phyloP scores from a whole-genome alignment of 1,284 basidiomycete genomes.

The Irpex lacteus region DNA sequence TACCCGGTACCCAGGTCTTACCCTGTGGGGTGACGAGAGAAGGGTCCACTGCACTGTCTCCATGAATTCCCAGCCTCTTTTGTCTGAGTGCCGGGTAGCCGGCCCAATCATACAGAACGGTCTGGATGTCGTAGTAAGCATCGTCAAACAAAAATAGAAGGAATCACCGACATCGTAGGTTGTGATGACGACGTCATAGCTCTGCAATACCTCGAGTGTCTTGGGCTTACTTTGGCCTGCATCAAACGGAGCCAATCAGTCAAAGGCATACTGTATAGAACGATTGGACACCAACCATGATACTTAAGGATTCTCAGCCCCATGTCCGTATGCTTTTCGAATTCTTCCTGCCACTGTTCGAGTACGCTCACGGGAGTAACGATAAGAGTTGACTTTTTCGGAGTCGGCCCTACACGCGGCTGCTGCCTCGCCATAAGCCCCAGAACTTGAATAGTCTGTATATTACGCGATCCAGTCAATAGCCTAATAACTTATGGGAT shows the following conservation, averaged over 20 bases:
- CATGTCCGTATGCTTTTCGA: constrained; percentile 51
- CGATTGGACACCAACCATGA: constrained; percentile 39
- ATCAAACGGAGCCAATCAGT: not conserved
- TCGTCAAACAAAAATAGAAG: no score
- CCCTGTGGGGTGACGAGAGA: no score
- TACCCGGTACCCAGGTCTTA: no score
- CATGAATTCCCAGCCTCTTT: no score
- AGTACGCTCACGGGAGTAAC: constrained; percentile 54
- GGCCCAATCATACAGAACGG: no score
- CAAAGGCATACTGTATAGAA: not conserved
- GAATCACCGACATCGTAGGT: no score
- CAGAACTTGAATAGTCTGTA: constrained; percentile 50
- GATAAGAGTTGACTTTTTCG: constrained; percentile 40
- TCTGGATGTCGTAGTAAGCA: no score
- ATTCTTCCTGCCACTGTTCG: constrained; percentile 58
- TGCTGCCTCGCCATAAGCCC: constrained; percentile 45
- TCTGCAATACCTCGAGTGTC: constrained; percentile 39
- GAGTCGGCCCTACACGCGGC: constrained; percentile 40
- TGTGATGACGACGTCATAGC: constrained; percentile 37
- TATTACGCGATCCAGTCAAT: constrained; percentile 7
- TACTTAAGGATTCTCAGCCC: constrained; percentile 48
- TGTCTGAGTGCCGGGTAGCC: no score
- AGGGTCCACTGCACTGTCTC: no score
- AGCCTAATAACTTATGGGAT: no score
- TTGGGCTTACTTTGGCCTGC: constrained; percentile 35